A percentile compares a stretch with the other conserved stretches of the same genome.
Conservation (phyloP, 768 basidiomycete genomes). For the Mycena galericulata region DNA sequence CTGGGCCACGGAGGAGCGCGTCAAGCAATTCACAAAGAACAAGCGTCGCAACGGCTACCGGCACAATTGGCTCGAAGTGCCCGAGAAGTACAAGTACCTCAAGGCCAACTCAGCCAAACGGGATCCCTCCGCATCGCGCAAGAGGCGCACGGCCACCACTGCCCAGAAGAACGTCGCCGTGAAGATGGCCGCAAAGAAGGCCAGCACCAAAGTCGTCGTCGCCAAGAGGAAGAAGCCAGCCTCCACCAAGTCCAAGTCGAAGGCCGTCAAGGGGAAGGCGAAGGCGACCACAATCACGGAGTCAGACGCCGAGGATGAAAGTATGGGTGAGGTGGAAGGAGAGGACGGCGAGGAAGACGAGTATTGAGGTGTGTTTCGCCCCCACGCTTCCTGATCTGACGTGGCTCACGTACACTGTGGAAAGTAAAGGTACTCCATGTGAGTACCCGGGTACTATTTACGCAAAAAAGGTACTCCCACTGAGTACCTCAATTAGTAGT, state of each 20-base stretch:
- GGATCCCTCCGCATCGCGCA: slow-evolving; percentile 3
- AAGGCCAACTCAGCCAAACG: slow-evolving; percentile 35
- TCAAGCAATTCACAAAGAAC: slow-evolving; percentile 37
- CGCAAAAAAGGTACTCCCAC: too few species aligned
- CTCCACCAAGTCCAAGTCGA: neutral
- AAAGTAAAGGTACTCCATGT: too few species aligned
- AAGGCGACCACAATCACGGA: neutral
- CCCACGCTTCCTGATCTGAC: neutral
- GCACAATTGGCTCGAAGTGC: slow-evolving; percentile 29
- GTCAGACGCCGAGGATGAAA: neutral
- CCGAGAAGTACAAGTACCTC: slow-evolving; percentile 35
- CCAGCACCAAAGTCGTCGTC: neutral
- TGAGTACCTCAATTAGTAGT: too few species aligned
- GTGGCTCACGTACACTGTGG: too few species aligned
- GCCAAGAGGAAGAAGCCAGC: neutral
- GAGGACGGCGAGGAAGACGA: neutral
- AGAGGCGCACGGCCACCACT: neutral
- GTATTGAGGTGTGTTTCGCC: neutral
- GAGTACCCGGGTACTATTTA: too few species aligned
- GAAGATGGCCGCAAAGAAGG: neutral
- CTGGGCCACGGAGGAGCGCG: slow-evolving; percentile 41
- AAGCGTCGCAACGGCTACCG: slow-evolving; percentile 25
- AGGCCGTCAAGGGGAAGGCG: neutral
- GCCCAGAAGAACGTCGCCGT: neutral
- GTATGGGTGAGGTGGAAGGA: neutral